Base-by-base conservation (phyloP, 352 stramenopile species). In the Stramenopiles sp. region DNA sequence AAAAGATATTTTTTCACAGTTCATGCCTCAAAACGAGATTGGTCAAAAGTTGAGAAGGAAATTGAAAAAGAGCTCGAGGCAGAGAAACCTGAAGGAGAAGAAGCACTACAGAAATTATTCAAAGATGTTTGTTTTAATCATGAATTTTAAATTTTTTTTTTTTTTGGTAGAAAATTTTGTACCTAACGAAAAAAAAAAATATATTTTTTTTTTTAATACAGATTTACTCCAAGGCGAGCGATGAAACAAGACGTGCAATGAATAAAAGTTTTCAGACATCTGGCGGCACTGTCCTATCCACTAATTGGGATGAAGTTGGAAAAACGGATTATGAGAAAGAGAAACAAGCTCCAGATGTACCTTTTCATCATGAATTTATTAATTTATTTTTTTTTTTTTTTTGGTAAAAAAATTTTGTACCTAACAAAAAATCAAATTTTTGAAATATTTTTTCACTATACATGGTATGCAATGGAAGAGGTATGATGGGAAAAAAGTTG, bases 221-320 rank as follows among this genome's bases (percentile, higher is more conserved):
- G 56, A 83, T 85, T 55, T 85, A 81, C 58, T 55, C 60, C 47
- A 79, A 79, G 48, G 68, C 68, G 7, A 63, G 75, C 44, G 64
- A 76, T 34, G 71, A 69, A 44, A 85, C 70, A 42, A 60, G 67
- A 26, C 63, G 68, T 10, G 70, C 70, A 23, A 85, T 85, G 70
- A 76, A 76, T 58, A 83, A 85, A 56, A 77, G 62, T 8, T 85
- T 81, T 44, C 68, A 83, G 76, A 79, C 66, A 10, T 77, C 62
- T n/a, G 67, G 67, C n/a, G 70, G 70, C 20, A 81, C 68, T 0
- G 68, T 81, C 24, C 56, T 84, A 10, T 74, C 59, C 21, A 84
- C 70, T 6, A 83, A 81, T 51, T 84, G 70, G 70, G 63, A 71
- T 19, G 69, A 84, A 47, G 69, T 84, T 24, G 45, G 55, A 8